Evolutionary conservation across 768 basidiomycete species (phyloP), one percentile per base, ranked within the genome.

Genomic region (Pleurotus eryngii): DNA sequence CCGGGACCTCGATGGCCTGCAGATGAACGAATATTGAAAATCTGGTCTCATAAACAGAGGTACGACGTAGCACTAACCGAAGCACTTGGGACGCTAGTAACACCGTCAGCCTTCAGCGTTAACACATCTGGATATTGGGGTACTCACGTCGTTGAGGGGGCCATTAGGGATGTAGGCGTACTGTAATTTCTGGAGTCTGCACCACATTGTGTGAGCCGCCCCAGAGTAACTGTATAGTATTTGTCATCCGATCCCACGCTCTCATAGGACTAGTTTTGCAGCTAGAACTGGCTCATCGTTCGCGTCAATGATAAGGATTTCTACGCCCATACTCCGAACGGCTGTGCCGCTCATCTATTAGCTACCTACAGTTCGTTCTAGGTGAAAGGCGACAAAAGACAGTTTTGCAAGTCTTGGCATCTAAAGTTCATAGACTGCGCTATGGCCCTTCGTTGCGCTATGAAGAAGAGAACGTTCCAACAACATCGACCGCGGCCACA

Each of bases 1-100:
- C 95, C 74, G 95, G 95, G 78, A 96, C 95, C 85, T 95, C 90
- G 73, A 97, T 87, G 70, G 87, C 85, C 91, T 93, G 67, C 60
- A 60, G 51, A 55, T 58, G 22, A 50, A 56, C 15, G 30, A 35
- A 14, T 47, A 57, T 57, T 65, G 51, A 60, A 63, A 51, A 43
- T 35, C 30, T 35, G 11, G 30, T 9, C 30, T 35, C 30, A 35
- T 56, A 70, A 50, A 72, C 66, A 64, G 63, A 63, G 47, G 61
- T 42, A 48, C 46, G 45, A 49, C 56, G 40, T 60, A 50, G 12
- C 61, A 74, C 79, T 75, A 63, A 83, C 81, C 74, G 80, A 79
- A 76, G 80, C 81, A 72, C 76, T 80, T 71, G 81, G 81, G 69
- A 81, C 80, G 65, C 80, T 82, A 47, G 47, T 53, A 27, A 60